Base-by-base conservation (phyloP, 768 basidiomycete genomes). In the Termitomyces titanicus region DNA sequence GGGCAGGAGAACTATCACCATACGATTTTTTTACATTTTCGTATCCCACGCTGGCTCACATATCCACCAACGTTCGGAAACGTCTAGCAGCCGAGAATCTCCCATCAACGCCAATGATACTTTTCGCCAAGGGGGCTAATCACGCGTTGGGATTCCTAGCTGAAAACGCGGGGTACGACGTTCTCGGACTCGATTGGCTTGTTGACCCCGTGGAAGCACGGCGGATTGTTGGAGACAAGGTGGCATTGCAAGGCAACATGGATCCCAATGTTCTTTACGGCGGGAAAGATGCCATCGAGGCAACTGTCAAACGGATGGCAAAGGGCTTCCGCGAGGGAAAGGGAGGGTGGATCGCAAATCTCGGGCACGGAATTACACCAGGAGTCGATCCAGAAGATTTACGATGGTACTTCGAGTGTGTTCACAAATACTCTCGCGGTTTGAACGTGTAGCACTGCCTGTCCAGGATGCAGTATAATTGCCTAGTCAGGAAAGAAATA, bases 321-420 rank as follows among this genome's bases (percentile, higher is more conserved):
- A 76, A 82, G 58, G 79, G 79, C n/a, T 98, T 98, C 74, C 76
- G 79, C 47, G 75, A 78, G 5, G 77, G 75, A 8, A 79, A 75
- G 48, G 81, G 83, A 10, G 89, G 85, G n/a, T 98, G 95, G 94
- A 98, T 98, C 64, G 90, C 91, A 9, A 98, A 98, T 72, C 74
- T 99, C 20, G 97, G 97, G 0, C 97, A 98, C 67, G 97, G 97
- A 5, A 95, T 99, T 63, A 97, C 94, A 4, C 97, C 97, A 11
- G 89, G 85, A 24, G 95, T 98, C 13, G 85, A 97, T 68, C 94
- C 96, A 20, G 94, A 98, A 53, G 92, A 97, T 69, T 75, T 97
- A 69, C 77, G 79, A 53, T 96, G 86, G 84, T 97, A 96, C 77
- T 83, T 96, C 58, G 82, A 96, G 69, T 95, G 93, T 65, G 80